A percentile compares a stretch with the other conserved stretches of the same genome.
phyloP scores from a whole-genome alignment of 2,329 filamentous ascomycete species.

The Scolecobasidium constrictum region DNA sequence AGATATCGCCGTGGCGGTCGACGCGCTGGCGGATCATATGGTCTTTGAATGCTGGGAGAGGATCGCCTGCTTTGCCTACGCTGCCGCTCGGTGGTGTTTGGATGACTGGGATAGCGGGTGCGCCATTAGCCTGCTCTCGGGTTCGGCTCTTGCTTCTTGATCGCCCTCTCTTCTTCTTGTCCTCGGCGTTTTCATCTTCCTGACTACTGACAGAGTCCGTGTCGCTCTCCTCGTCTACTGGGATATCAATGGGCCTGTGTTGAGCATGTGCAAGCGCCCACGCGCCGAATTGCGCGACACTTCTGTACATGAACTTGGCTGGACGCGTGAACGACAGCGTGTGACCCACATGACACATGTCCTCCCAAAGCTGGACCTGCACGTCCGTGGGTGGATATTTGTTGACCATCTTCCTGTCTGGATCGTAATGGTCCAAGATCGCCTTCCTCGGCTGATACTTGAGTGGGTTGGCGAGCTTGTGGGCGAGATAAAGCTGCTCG shows the following conservation, averaged over 20 bases:
- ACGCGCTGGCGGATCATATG: conserved; percentile 92
- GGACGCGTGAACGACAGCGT: conserved; percentile 94
- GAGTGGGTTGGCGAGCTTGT: conserved; percentile 80
- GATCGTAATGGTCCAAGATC: conserved; percentile 52
- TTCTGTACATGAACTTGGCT: conserved; percentile 91
- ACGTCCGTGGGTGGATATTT: conserved; percentile 79
- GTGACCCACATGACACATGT: conserved; percentile 83
- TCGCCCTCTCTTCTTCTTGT: conserved; percentile 8
- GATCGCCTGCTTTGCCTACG: conserved; percentile 78
- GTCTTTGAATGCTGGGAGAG: conserved; percentile 65
- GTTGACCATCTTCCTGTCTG: conserved; percentile 40
- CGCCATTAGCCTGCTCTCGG: conserved; percentile 13
- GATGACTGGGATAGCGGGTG: background rate
- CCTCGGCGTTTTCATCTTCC: background rate
- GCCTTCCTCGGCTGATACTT: conserved; percentile 54
- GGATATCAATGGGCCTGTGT: conserved; percentile 65
- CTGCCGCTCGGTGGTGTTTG: conserved; percentile 5
- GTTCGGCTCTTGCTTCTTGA: background rate
- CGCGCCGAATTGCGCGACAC: conserved; percentile 83
- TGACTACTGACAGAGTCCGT: conserved; percentile 19
- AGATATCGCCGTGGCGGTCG: conserved; percentile 64
- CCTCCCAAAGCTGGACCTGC: conserved; percentile 91
- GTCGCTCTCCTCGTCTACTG: conserved; percentile 69
- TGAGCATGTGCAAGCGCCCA: conserved; percentile 84
- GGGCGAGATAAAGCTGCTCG: conserved; percentile 89